phyloP scores from a whole-genome alignment of 2,329 filamentous ascomycete species.

The Parasarocladium wereldwijsianum region DNA sequence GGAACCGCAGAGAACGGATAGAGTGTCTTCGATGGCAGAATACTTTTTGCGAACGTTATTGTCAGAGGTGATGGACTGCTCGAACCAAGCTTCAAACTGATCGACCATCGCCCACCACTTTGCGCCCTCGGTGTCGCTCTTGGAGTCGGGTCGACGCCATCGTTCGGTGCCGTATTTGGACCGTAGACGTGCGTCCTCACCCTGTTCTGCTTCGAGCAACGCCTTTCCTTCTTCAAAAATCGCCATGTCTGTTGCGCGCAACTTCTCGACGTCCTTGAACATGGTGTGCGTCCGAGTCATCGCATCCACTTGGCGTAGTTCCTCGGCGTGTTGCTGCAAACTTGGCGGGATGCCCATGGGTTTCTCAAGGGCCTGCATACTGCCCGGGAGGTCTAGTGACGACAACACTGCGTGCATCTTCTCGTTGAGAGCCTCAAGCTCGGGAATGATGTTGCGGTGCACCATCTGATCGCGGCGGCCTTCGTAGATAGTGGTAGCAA shows the following conservation, averaged over 20 bases:
- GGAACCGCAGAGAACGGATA: constrained; percentile 63
- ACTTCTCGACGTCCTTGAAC: constrained; percentile 77
- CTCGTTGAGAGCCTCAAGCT: constrained; percentile 68
- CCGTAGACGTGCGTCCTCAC: constrained; percentile 66
- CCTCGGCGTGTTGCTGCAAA: constrained; percentile 79
- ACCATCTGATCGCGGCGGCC: constrained; percentile 83
- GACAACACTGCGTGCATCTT: constrained; percentile 66
- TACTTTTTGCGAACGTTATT: constrained; percentile 62
- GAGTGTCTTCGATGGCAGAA: constrained; percentile 55
- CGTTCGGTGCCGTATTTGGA: constrained; percentile 73
- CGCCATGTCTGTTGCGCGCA: constrained; percentile 65
- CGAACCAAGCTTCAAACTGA: constrained; percentile 58
- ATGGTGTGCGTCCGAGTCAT: constrained; percentile 62
- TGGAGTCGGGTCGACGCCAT: constrained; percentile 61
- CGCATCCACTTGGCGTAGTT: constrained; percentile 82
- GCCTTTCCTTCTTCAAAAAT: constrained; percentile 75
- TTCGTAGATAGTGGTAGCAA: constrained; percentile 90
- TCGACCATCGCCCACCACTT: constrained; percentile 54
- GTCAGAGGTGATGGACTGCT: constrained; percentile 42
- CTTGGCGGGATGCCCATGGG: constrained; percentile 78
- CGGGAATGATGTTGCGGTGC: constrained; percentile 72
- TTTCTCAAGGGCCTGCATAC: constrained; percentile 87
- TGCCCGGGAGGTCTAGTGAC: constrained; percentile 78
- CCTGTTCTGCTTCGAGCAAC: constrained; percentile 62
- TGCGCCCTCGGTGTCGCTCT: constrained; percentile 46